Evolutionary conservation across 106 monocot genomes (phyloP), one percentile per base, ranked within the genome.

Genomic region (Dioscorea alata): DNA sequence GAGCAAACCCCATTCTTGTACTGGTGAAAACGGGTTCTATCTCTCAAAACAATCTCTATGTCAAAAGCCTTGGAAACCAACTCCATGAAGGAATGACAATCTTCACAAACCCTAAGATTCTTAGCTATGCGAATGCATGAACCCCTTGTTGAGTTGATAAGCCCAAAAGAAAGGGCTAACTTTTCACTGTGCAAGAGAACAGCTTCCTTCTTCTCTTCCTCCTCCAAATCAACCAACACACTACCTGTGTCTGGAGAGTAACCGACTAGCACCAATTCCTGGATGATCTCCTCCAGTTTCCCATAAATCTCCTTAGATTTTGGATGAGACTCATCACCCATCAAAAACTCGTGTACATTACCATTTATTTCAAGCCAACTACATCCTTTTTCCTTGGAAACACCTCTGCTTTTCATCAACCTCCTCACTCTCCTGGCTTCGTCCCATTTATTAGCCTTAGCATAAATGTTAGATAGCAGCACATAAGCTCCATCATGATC

Each of bases 131-230:
- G 65, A 31, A 85, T 78, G 49, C 59, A 71, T 53, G 73, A 76
- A 2, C 82, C 69, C 4, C 24, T 63, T 10, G 0, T 52, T 12
- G 63, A 59, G 33, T 35, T 64, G 13, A 88, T 78, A 22, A 88
- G 71, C 57, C 75, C 84, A 61, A 88, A 79, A 2, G 78, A 75
- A 17, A 88, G 68, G 15, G 88, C 88, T 13, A 92, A 25, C 77
- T 92, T 92, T 64, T 92, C 82, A 56, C 91, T 77, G 65, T 91
- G 91, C 51, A 69, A 42, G 2, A 85, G 68, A 78, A 92, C 13
- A 19, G 82, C 75, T 35, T 17, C 63, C 50, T 34, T 77, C 76
- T 74, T 86, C 54, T 83, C 90, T 31, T 82, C 91, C 69, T 81
- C 81, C 19, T 82, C 79, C 68, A 91, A 32, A 68, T 91, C 76